Conservation (phyloP, 192 early-diverging fungal genomes). For the Chytriomyces sp. region DNA sequence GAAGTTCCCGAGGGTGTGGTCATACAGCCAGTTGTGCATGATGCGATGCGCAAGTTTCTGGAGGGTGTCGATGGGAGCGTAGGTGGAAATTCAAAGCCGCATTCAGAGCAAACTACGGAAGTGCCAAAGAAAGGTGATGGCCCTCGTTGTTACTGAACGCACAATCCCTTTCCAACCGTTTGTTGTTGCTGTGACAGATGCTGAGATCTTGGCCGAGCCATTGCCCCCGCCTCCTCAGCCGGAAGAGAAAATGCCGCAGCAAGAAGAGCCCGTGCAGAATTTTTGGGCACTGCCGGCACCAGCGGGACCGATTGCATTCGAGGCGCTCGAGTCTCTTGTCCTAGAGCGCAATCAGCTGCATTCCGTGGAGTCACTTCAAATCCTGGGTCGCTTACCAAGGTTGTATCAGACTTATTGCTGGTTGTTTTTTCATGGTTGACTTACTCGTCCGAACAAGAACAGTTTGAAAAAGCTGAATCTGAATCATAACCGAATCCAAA, state of each 20-base stretch:
- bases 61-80: not conserved
- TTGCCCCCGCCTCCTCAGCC: not conserved
- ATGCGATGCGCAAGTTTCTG: not conserved
- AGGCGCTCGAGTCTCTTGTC: slow-evolving; percentile 43
- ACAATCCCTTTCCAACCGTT: not conserved
- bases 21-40: not conserved
- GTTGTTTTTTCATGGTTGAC: not conserved
- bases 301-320: slow-evolving; percentile 42
- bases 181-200: too few species aligned
- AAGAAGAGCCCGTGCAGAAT: not conserved
- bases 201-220: too few species aligned
- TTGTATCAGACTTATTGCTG: slow-evolving; percentile 12
- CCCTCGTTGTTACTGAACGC: too few species aligned
- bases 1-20: not conserved
- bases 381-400: slow-evolving; percentile 52
- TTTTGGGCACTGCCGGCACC: slow-evolving; percentile 2
- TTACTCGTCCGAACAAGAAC: not conserved
- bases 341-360: slow-evolving; percentile 52
- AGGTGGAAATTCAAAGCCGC: too few species aligned
- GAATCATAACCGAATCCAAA: slow-evolving; percentile 44
- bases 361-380: slow-evolving; percentile 32
- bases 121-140: too few species aligned
- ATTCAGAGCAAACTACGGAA: too few species aligned
- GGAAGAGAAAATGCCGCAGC: not conserved
- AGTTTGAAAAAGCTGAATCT: slow-evolving; percentile 54